Conservation (phyloP, 202 grass and related monocot genomes). For the Panicum virgatum region DNA sequence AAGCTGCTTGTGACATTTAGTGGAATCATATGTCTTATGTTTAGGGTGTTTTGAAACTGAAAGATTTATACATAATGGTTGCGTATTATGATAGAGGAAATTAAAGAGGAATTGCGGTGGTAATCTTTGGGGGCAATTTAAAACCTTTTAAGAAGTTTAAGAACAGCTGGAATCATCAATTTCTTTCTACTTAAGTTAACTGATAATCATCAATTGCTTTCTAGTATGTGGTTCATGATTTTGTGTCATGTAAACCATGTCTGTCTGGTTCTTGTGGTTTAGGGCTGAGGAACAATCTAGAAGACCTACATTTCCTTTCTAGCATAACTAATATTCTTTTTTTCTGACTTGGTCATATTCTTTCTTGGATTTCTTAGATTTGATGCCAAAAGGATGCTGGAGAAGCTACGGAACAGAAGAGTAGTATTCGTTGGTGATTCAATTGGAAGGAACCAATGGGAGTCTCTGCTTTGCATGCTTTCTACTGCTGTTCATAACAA, state of each 20-base stretch:
- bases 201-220: neutral
- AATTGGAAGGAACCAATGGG: conserved; percentile 93
- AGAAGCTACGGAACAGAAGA: conserved; percentile 68
- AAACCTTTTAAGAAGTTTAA: neutral
- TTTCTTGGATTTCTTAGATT: conserved; percentile 54
- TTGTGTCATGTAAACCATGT: neutral
- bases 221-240: neutral
- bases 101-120: neutral
- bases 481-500: conserved; percentile 59
- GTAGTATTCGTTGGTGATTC: conserved; percentile 88
- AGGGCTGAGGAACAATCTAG: neutral
- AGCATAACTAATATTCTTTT: neutral
- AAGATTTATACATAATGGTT: neutral
- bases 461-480: conserved; percentile 89
- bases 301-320: neutral
- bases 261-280: neutral
- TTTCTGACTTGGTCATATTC: conserved; percentile 11
- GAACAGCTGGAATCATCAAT: neutral
- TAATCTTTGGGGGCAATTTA: neutral
- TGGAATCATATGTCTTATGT: conserved; percentile 2
- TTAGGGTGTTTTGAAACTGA: neutral
- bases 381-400: conserved; percentile 67
- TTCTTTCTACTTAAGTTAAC: conserved; percentile 1
- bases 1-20: neutral
- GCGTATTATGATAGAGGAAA: neutral